Evolutionary conservation across 2,329 filamentous ascomycete genomes (phyloP).

Genomic region (Hypoxylon sp.): DNA sequence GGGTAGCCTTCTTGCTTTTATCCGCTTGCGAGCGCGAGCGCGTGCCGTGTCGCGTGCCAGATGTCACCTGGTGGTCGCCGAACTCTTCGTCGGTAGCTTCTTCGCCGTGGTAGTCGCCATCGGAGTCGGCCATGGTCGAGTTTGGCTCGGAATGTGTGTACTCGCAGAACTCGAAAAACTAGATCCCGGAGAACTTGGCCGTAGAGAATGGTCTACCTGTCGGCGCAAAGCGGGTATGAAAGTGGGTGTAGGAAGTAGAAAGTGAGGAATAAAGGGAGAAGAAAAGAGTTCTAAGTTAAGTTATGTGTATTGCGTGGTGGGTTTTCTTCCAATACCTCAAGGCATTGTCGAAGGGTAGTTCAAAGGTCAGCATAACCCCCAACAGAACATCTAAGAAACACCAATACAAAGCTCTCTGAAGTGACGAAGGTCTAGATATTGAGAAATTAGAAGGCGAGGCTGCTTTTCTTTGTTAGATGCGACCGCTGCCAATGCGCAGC

Average conservation of each 20-base stretch:
- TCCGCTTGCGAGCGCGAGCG: conserved; percentile 48
- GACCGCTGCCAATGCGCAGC: conserved; percentile 32
- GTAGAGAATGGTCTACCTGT: conserved; percentile 10
- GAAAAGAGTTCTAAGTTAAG: conserved; percentile 7
- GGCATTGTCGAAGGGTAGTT: conserved; percentile 33
- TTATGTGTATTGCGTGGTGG: conserved; percentile 5
- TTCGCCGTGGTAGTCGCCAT: conserved; percentile 77
- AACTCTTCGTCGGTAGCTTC: conserved; percentile 77
- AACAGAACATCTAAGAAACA: neutral
- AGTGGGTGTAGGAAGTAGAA: neutral
- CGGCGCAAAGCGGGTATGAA: neutral
- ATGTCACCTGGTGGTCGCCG: conserved; percentile 63
- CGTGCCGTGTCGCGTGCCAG: conserved; percentile 51
- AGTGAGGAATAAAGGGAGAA: conserved; percentile 1
- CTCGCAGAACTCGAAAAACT: neutral
- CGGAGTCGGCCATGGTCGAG: conserved; percentile 76
- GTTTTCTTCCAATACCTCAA: conserved; percentile 34
- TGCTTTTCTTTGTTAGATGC: conserved; percentile 32
- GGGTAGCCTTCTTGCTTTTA: conserved; percentile 52
- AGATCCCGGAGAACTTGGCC: neutral
- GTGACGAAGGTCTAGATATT: neutral
- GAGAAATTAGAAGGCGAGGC: conserved; percentile 29
- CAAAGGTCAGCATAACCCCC: conserved; percentile 35
- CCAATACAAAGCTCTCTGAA: neutral
- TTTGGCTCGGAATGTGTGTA: neutral